These are phyloP conservation scores for Baorangia bicolor DNA, from an alignment of 768 basidiomycete species.

Conservation along the genomic window DNA sequence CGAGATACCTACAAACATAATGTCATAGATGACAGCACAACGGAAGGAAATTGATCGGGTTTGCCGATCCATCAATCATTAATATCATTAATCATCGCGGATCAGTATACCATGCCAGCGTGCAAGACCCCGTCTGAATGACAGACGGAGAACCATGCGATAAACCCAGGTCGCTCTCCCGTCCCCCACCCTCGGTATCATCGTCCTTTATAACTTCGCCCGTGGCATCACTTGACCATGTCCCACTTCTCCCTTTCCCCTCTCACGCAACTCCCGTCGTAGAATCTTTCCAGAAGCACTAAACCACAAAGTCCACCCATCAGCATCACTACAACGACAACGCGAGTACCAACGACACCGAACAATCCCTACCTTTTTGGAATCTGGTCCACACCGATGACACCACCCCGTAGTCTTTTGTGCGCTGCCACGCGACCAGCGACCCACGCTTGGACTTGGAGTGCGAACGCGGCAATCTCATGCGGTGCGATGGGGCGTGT, in stretches of 20 bases:
- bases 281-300: conserved; percentile 90
- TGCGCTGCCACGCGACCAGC: conserved; percentile 66
- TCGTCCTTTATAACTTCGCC: conserved; percentile 17
- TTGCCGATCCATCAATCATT: not conserved
- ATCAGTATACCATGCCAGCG: not conserved
- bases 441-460: conserved; percentile 65
- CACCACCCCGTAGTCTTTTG: conserved; percentile 76
- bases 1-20: not conserved
- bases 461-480: conserved; percentile 36
- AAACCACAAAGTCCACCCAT: not conserved
- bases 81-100: not conserved
- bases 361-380: conserved; percentile 29
- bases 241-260: conserved; percentile 54
- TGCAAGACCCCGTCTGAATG: too few species aligned
- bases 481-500: conserved; percentile 19
- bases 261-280: conserved; percentile 69
- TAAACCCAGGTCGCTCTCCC: not conserved
- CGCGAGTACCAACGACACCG: not conserved
- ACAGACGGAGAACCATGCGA: not conserved
- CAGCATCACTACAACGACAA: not conserved
- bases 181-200: not conserved
- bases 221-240: conserved; percentile 22
- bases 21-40: not conserved
- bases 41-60: not conserved
- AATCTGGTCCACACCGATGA: conserved; percentile 53